These are phyloP conservation scores for Patellaria atrata DNA, from an alignment of 495 filamentous ascomycete genomes.

Conservation along the genomic window DNA sequence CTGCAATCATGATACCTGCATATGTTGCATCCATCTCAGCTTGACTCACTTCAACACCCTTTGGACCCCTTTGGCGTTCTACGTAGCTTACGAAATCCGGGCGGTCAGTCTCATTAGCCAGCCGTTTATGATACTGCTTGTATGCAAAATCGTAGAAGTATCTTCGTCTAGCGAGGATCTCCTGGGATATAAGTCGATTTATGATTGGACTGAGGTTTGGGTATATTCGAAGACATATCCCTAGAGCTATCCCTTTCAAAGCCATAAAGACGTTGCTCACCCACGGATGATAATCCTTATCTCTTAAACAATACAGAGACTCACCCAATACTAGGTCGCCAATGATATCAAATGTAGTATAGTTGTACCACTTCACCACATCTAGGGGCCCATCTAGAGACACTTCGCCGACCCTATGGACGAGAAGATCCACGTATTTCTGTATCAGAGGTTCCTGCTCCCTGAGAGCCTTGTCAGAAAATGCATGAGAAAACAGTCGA, in stretches of 20 bases:
- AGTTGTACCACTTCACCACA: conserved; percentile 36
- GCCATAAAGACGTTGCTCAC: conserved; percentile 25
- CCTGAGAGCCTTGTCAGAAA: conserved; percentile 33
- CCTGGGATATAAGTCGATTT: conserved; percentile 3
- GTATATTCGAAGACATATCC: conserved; percentile 5
- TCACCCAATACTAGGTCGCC: conserved; percentile 42
- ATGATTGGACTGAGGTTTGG: conserved; percentile 6
- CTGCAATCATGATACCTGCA: conserved; percentile 32
- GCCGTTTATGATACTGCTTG: conserved; percentile 6
- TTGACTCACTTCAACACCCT: conserved; percentile 21
- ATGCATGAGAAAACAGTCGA: conserved; percentile 34
- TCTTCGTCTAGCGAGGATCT: conserved; percentile 2
- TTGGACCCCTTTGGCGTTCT: conserved; percentile 16
- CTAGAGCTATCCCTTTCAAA: conserved; percentile 8
- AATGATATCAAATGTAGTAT: conserved; percentile 44
- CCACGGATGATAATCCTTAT: conserved; percentile 28
- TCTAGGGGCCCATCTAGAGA: conserved; percentile 19
- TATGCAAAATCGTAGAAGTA: conserved; percentile 5
- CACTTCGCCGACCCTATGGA: conserved; percentile 20
- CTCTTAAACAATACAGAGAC: conserved; percentile 35
- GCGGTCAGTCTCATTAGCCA: conserved; percentile 8
- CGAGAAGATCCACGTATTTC: conserved; percentile 29
- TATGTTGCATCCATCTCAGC: conserved; percentile 31
- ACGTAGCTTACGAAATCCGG: conserved; percentile 28
- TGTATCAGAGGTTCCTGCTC: conserved; percentile 36